Percentiles rank a stretch among this genome's conserved stretches.
Evolutionary conservation across 2,329 filamentous ascomycete species (phyloP).

Genomic region (Knoxdaviesia proteae): DNA sequence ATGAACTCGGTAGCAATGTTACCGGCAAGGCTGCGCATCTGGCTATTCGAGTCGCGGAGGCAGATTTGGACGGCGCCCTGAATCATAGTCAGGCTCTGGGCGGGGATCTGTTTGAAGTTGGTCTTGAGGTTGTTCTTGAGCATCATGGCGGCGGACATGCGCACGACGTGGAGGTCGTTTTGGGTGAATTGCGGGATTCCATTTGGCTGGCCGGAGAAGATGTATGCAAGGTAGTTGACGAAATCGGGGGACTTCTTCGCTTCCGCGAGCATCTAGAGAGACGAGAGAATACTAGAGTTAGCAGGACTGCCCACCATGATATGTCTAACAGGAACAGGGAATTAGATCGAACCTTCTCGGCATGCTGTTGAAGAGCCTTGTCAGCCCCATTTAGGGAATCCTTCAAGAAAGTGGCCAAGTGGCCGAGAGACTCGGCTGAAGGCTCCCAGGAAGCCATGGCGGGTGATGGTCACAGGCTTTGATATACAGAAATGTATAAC

Average conservation of each 20-base stretch:
- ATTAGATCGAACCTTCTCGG: constrained; percentile 38
- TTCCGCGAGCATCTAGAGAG: constrained; percentile 66
- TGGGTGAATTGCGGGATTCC: constrained; percentile 38
- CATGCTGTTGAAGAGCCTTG: constrained; percentile 64
- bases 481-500: no score
- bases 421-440: constrained; percentile 63
- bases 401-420: constrained; percentile 73
- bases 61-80: constrained; percentile 59
- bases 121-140: constrained; percentile 81
- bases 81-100: constrained; percentile 53
- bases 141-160: constrained; percentile 78
- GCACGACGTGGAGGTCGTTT: constrained; percentile 51
- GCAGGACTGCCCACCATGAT: constrained; percentile 1
- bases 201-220: constrained; percentile 46
- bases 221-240: constrained; percentile 89
- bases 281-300: constrained; percentile 6
- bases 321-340: neutral
- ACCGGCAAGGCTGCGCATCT: constrained; percentile 76
- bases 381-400: constrained; percentile 81
- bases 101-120: constrained; percentile 55
- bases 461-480: constrained; percentile 6
- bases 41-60: constrained; percentile 59
- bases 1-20: constrained; percentile 90
- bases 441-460: constrained; percentile 78
- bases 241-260: constrained; percentile 79